These are phyloP conservation scores for Solanum hybrid DNA, from an alignment of 305 asterid species.

Conservation along the genomic window DNA sequence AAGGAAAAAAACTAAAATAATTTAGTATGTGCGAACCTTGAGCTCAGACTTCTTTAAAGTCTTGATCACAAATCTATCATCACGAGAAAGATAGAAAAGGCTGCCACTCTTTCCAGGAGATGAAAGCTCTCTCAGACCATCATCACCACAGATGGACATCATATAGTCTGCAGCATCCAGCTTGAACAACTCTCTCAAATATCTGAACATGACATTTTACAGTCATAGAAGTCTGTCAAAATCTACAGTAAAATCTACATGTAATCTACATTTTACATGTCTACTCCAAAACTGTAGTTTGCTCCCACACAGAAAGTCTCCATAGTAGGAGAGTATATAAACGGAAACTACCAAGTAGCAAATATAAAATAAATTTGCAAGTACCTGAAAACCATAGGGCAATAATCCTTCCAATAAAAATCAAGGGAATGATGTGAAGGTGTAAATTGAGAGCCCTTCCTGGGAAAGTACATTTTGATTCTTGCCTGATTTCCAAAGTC, in stretches of 20 bases:
- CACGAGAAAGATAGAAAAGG: constrained; percentile 77
- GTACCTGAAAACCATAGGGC: constrained; percentile 99
- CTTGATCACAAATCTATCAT: constrained; percentile 87
- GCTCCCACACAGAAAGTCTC: neutral
- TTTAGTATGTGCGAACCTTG: constrained; percentile 40
- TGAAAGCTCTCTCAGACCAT: constrained; percentile 77
- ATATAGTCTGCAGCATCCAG: constrained; percentile 92
- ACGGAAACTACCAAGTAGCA: neutral
- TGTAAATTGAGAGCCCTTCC: constrained; percentile 78
- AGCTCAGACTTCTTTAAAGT: constrained; percentile 71
- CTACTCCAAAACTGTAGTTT: neutral
- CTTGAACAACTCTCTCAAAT: constrained; percentile 87
- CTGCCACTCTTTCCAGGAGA: constrained; percentile 99
- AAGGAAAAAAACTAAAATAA: neutral
- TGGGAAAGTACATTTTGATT: constrained; percentile 82
- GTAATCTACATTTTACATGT: neutral
- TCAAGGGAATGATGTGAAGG: constrained; percentile 77
- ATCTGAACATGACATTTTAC: constrained; percentile 55
- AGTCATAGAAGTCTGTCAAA: constrained; percentile 10
- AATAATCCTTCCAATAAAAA: constrained; percentile 92
- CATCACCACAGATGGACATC: constrained; percentile 98
- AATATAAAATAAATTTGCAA: neutral
- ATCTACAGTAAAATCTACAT: neutral
- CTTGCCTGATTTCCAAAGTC: constrained; percentile 90
- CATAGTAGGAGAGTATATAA: neutral